Conservation (phyloP, 495 filamentous ascomycete species). For the Penicillium cinerascens region DNA sequence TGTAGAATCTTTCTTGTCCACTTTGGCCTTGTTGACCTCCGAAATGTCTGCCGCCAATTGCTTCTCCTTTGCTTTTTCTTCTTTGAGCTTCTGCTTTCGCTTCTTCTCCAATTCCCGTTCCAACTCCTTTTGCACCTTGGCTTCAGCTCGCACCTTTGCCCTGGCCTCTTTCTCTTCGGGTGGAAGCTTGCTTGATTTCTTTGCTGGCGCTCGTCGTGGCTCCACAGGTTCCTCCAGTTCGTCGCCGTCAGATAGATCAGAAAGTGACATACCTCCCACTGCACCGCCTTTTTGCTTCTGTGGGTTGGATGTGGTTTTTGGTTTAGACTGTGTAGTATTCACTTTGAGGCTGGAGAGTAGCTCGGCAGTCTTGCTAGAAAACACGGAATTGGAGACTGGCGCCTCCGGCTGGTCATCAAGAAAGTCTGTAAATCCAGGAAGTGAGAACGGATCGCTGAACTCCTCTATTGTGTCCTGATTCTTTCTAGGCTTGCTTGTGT, state of each 20-base stretch:
- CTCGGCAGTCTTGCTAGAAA: slow-evolving; percentile 40
- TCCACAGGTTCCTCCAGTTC: slow-evolving; percentile 24
- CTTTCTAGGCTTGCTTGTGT: background rate
- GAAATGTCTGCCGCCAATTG: slow-evolving; percentile 63
- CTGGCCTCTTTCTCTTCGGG: slow-evolving; percentile 53
- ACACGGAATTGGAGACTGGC: slow-evolving; percentile 10
- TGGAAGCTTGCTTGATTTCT: slow-evolving; percentile 33
- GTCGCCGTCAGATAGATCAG: slow-evolving; percentile 17
- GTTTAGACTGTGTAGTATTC: background rate
- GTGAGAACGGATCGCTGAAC: slow-evolving; percentile 35
- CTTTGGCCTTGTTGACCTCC: slow-evolving; percentile 71
- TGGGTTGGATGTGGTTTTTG: background rate
- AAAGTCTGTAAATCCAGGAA: slow-evolving; percentile 33
- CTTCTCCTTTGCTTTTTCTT: slow-evolving; percentile 62
- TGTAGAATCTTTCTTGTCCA: slow-evolving; percentile 70
- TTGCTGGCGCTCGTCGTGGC: slow-evolving; percentile 18
- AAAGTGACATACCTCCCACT: background rate
- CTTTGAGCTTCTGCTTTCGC: slow-evolving; percentile 46
- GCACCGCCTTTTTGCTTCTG: slow-evolving; percentile 5
- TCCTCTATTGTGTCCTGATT: slow-evolving; percentile 34
- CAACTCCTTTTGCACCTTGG: slow-evolving; percentile 43
- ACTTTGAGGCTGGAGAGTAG: slow-evolving; percentile 33
- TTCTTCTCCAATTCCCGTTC: slow-evolving; percentile 46
- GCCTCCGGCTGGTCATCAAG: slow-evolving; percentile 11
- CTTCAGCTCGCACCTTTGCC: slow-evolving; percentile 47